These are phyloP conservation scores for Sequoiadendron giganteum DNA, from an alignment of 75 land plant genomes.

Conservation along the genomic window DNA sequence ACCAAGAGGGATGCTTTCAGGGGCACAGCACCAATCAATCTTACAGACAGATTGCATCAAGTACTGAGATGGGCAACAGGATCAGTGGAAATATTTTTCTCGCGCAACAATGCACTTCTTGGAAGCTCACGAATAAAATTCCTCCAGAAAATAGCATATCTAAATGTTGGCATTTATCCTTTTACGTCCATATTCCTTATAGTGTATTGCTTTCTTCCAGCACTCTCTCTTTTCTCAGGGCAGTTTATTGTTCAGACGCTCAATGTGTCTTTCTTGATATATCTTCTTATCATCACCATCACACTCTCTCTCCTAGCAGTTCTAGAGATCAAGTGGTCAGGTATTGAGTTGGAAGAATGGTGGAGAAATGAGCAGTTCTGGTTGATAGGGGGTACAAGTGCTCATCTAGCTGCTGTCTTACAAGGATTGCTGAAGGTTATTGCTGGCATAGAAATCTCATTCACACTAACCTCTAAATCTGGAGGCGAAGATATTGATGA, in stretches of 20 bases:
- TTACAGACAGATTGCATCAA: slow-evolving; percentile 71
- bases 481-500: slow-evolving; percentile 64
- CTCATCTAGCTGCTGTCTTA: slow-evolving; percentile 78
- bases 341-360: slow-evolving; percentile 73
- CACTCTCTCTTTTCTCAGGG: slow-evolving; percentile 77
- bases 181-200: slow-evolving; percentile 80
- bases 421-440: slow-evolving; percentile 70
- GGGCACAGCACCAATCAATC: slow-evolving; percentile 67
- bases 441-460: slow-evolving; percentile 80
- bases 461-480: slow-evolving; percentile 79
- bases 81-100: slow-evolving; percentile 76
- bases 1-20: slow-evolving; percentile 64
- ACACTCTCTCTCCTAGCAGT: slow-evolving; percentile 58
- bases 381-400: slow-evolving; percentile 88
- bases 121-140: slow-evolving; percentile 46
- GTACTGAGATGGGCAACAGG: slow-evolving; percentile 82
- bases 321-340: slow-evolving; percentile 75
- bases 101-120: slow-evolving; percentile 65
- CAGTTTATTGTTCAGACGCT: slow-evolving; percentile 76
- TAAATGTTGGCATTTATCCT: slow-evolving; percentile 64
- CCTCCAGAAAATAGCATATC: slow-evolving; percentile 63
- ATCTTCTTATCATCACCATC: slow-evolving; percentile 56
- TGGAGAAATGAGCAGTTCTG: slow-evolving; percentile 90
- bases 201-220: slow-evolving; percentile 83
- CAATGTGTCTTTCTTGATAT: slow-evolving; percentile 52